Conservation (phyloP, 495 filamentous ascomycete species). For the Penicillium soppii region DNA sequence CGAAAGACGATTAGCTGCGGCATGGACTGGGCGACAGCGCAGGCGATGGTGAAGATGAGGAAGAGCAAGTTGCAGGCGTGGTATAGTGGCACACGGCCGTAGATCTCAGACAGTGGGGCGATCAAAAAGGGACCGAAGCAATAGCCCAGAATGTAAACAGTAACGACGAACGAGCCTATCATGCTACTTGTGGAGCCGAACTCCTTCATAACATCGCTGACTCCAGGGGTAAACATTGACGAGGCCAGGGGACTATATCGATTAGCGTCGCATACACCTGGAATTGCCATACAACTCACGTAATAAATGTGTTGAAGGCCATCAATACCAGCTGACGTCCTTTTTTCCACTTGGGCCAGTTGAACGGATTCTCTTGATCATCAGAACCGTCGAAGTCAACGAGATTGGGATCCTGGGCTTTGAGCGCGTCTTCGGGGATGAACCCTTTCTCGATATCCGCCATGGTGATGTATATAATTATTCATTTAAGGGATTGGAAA, state of each 20-base stretch:
- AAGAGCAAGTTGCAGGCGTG: conserved; percentile 43
- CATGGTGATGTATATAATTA: too few species aligned
- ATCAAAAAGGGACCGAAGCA: conserved; percentile 38
- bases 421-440: neutral
- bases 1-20: conserved; percentile 47
- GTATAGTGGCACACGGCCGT: conserved; percentile 42
- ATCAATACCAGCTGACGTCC: conserved; percentile 44
- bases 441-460: conserved; percentile 8
- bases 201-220: conserved; percentile 49
- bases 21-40: conserved; percentile 40
- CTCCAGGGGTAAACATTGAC: conserved; percentile 64
- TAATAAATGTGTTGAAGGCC: conserved; percentile 56
- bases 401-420: conserved; percentile 15
- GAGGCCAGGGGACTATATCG: conserved; percentile 49
- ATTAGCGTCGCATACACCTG: conserved; percentile 1
- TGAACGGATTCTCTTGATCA: conserved; percentile 59
- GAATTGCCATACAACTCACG: conserved; percentile 25
- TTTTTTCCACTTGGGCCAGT: conserved; percentile 57
- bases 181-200: conserved; percentile 44
- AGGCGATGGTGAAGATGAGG: conserved; percentile 46
- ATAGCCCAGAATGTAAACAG: conserved; percentile 42
- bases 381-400: conserved; percentile 55
- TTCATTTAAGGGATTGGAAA: too few species aligned
- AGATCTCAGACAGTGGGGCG: conserved; percentile 45
- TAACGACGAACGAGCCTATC: conserved; percentile 39